Conservation (phyloP, 2,329 filamentous ascomycete species). For the Raffaelea albimanens region DNA sequence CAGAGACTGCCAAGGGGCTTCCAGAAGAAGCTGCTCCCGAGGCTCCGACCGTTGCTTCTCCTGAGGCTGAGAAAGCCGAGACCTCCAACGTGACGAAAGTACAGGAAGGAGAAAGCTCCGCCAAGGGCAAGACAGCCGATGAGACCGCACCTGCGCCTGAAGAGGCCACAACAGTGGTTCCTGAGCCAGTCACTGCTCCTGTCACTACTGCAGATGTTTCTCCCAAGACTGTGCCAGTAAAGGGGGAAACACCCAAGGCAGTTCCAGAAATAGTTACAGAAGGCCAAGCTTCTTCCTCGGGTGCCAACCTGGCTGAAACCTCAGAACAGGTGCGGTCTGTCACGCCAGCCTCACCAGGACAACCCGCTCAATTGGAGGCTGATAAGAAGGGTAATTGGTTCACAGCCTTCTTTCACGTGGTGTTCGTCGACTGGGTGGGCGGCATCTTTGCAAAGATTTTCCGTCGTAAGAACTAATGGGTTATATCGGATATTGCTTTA, state of each 20-base stretch:
- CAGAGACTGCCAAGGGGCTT: not conserved
- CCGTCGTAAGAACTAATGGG: conserved; percentile 7
- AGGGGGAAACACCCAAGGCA: not conserved
- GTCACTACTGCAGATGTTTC: not conserved
- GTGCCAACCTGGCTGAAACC: too few species aligned
- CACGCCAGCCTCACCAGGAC: conserved; percentile 11
- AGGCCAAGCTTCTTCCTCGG: too few species aligned
- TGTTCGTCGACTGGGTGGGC: conserved; percentile 30
- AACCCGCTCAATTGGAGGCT: conserved; percentile 6
- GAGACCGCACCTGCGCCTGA: not conserved
- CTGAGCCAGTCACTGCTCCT: too few species aligned
- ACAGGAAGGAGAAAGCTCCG: too few species aligned
- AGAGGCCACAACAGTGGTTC: too few species aligned
- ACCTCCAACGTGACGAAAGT: not conserved
- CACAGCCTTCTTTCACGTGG: conserved; percentile 21
- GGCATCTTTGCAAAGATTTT: conserved; percentile 23
- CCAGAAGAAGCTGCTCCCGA: not conserved
- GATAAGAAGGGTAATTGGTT: conserved; percentile 21
- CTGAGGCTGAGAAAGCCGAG: not conserved
- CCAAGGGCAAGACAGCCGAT: not conserved
- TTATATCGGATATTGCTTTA: too few species aligned
- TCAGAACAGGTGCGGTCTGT: not conserved
- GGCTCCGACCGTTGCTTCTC: not conserved
- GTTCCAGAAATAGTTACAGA: too few species aligned
- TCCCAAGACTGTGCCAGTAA: not conserved